A percentile compares a stretch with the other conserved stretches of the same genome.
Conservation (phyloP, 140 eudicot species). For the Erigeron philadelphicus region DNA sequence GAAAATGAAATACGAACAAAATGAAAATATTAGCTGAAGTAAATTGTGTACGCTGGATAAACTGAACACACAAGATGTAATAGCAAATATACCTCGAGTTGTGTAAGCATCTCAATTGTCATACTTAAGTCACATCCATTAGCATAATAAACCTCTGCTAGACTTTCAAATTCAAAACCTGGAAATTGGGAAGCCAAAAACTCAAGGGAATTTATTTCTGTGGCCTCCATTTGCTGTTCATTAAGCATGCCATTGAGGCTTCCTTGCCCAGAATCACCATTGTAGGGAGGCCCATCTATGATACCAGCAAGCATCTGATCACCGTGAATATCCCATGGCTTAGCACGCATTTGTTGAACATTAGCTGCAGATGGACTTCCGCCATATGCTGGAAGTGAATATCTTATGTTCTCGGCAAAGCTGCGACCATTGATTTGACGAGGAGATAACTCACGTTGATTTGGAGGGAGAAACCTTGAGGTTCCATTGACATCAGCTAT, state of each 20-base stretch:
- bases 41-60: neutral
- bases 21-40: neutral
- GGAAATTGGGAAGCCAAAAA: slow-evolving; percentile 84
- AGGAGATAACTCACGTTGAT: slow-evolving; percentile 37
- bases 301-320: slow-evolving; percentile 44
- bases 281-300: slow-evolving; percentile 42
- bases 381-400: slow-evolving; percentile 37
- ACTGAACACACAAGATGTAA: neutral
- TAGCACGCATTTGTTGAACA: slow-evolving; percentile 39
- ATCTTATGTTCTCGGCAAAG: slow-evolving; percentile 43
- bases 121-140: slow-evolving; percentile 77
- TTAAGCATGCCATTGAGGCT: slow-evolving; percentile 32
- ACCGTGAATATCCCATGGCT: slow-evolving; percentile 61
- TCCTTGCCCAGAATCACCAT: slow-evolving; percentile 35
- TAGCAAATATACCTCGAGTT: slow-evolving; percentile 68
- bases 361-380: slow-evolving; percentile 44
- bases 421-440: slow-evolving; percentile 34
- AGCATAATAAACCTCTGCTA: slow-evolving; percentile 80
- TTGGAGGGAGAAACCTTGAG: slow-evolving; percentile 32
- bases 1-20: too few relatives aligned
- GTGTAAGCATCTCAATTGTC: slow-evolving; percentile 92
- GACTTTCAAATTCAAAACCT: slow-evolving; percentile 92
- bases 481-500: slow-evolving; percentile 43
- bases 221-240: slow-evolving; percentile 44
- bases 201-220: slow-evolving; percentile 61